A percentile compares a stretch with the other conserved stretches of the same genome.
Evolutionary conservation across 83 land plant genomes (phyloP).

Genomic region (Picea mariana): DNA sequence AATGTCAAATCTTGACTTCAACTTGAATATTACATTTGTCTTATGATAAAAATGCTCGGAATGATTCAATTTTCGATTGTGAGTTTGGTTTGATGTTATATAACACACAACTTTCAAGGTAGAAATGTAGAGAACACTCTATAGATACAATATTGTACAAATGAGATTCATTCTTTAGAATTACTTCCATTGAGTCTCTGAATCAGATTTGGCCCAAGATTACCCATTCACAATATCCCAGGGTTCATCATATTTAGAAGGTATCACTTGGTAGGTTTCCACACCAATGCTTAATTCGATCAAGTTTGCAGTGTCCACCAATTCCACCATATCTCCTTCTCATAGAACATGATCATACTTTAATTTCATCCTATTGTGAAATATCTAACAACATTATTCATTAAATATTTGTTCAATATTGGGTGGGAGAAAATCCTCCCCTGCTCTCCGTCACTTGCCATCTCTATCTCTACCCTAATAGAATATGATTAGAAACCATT

Average conservation of each 20-base stretch:
- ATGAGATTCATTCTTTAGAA: neutral
- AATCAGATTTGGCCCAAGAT: neutral
- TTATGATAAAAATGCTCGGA: neutral
- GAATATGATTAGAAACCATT: too few relatives aligned
- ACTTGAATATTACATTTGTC: too few relatives aligned
- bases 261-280: neutral
- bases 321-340: constrained; percentile 11
- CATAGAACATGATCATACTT: too few relatives aligned
- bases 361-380: too few relatives aligned
- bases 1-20: neutral
- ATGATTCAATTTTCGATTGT: neutral
- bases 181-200: neutral
- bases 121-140: neutral
- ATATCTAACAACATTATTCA: too few relatives aligned
- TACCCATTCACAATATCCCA: neutral
- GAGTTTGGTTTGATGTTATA: too few relatives aligned
- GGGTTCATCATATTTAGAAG: neutral
- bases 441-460: too few relatives aligned
- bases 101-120: too few relatives aligned
- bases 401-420: too few relatives aligned
- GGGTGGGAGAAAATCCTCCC: too few relatives aligned
- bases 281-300: neutral
- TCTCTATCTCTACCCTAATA: too few relatives aligned
- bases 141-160: neutral
- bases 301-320: neutral